Evolutionary conservation across 768 basidiomycete genomes (phyloP).

Genomic region (Obba rivulosa): DNA sequence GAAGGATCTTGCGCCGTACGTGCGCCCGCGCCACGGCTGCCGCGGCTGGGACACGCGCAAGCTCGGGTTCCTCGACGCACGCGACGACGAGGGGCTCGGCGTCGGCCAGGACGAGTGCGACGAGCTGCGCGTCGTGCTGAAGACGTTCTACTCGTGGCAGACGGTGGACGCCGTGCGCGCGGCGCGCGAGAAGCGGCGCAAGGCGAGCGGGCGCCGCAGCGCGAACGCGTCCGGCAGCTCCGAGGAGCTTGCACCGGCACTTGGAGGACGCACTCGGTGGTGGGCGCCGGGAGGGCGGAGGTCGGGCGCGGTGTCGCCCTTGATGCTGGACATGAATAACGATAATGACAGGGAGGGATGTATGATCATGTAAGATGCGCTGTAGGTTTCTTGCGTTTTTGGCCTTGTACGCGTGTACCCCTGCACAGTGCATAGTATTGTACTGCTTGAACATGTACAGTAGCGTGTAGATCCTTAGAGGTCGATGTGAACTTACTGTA

Average conservation of each 20-base stretch:
- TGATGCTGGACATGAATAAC: conserved; percentile 28
- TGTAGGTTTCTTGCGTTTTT: conserved; percentile 16
- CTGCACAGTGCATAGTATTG: conserved; percentile 4
- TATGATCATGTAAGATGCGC: conserved; percentile 51
- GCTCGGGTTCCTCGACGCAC: conserved; percentile 63
- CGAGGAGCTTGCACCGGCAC: conserved; percentile 16
- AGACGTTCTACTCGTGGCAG: conserved; percentile 86
- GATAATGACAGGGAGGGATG: conserved; percentile 52
- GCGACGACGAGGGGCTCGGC: conserved; percentile 63
- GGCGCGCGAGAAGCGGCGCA: conserved; percentile 63
- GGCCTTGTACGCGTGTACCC: conserved; percentile 19
- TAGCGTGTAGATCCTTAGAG: background rate
- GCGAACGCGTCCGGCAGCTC: conserved; percentile 31
- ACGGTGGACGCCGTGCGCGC: conserved; percentile 72
- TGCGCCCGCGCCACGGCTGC: conserved; percentile 71
- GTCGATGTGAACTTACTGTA: conserved; percentile 7
- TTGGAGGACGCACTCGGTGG: conserved; percentile 31
- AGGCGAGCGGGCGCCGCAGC: conserved; percentile 38
- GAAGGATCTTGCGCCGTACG: conserved; percentile 52
- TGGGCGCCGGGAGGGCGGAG: conserved; percentile 52
- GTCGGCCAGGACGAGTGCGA: conserved; percentile 82
- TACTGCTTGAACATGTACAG: background rate
- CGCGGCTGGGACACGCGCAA: conserved; percentile 67
- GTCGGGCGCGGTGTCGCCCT: conserved; percentile 43
- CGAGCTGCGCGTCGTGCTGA: conserved; percentile 62